These are phyloP conservation scores for Penicillium coffeae DNA, from an alignment of 495 filamentous ascomycete species.

Conservation along the genomic window DNA sequence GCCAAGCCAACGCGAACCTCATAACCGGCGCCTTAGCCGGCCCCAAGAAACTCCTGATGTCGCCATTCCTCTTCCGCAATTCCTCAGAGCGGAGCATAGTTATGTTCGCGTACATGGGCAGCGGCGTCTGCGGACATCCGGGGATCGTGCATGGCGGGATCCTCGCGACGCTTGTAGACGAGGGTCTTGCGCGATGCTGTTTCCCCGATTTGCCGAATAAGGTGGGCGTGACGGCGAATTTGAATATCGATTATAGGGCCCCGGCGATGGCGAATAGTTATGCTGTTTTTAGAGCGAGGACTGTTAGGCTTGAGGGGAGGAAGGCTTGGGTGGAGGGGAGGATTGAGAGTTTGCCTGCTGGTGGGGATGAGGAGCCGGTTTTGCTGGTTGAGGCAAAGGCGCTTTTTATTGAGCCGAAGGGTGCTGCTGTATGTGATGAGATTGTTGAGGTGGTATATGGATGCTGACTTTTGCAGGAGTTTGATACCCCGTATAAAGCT, in stretches of 20 bases:
- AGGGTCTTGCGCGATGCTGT: conserved; percentile 81
- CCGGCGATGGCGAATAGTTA: conserved; percentile 69
- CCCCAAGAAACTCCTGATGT: conserved; percentile 66
- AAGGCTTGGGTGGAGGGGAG: conserved; percentile 91
- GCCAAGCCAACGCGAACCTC: conserved; percentile 63
- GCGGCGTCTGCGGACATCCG: conserved; percentile 77
- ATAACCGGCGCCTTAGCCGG: conserved; percentile 75
- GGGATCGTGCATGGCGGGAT: conserved; percentile 87
- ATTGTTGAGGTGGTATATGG: background rate
- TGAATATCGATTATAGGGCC: conserved; percentile 79
- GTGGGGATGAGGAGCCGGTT: conserved; percentile 51
- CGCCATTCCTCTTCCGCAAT: conserved; percentile 70
- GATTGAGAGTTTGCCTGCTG: conserved; percentile 70
- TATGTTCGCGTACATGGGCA: conserved; percentile 71
- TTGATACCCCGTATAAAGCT: conserved; percentile 2
- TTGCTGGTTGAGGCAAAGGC: conserved; percentile 72
- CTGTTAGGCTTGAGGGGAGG: conserved; percentile 80
- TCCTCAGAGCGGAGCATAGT: conserved; percentile 62
- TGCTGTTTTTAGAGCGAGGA: conserved; percentile 71
- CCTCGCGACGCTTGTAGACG: conserved; percentile 84
- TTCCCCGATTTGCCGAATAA: conserved; percentile 81
- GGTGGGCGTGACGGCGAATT: conserved; percentile 80
- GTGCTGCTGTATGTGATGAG: conserved; percentile 58
- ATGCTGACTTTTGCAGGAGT: background rate
- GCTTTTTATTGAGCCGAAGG: conserved; percentile 80